Percentiles rank a stretch among this genome's conserved stretches.
phyloP scores from a whole-genome alignment of 1,139 yeast species.

The Saccharomyces uvarum region DNA sequence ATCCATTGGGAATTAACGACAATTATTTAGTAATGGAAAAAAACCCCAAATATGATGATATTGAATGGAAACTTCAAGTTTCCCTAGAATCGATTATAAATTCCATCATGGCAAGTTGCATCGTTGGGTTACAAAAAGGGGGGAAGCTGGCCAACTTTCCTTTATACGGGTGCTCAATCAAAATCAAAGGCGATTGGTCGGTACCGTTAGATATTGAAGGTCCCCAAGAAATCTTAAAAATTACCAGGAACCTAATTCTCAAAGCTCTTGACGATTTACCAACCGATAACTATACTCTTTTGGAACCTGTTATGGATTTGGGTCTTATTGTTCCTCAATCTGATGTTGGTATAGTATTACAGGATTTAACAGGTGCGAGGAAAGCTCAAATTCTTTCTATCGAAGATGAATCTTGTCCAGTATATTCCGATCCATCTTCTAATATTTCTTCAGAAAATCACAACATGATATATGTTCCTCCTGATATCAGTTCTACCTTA shows the following conservation, averaged over 20 bases:
- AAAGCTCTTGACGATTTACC: conserved; percentile 9
- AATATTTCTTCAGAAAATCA: conserved; percentile 22
- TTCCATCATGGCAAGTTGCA: conserved; percentile 49
- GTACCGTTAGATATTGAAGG: conserved; percentile 24
- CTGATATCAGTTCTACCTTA: conserved; percentile 39
- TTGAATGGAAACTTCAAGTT: conserved; percentile 43
- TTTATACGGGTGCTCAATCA: conserved; percentile 25
- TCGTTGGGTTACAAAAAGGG: conserved; percentile 70
- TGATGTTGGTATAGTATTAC: conserved; percentile 75
- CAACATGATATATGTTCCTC: conserved; percentile 49
- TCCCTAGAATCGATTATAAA: conserved; percentile 47
- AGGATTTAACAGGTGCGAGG: conserved; percentile 64
- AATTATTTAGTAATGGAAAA: conserved; percentile 31
- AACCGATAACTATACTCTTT: conserved; percentile 39
- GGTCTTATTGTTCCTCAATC: conserved; percentile 61
- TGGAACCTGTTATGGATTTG: conserved; percentile 86
- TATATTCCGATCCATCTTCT: neutral
- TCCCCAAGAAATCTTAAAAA: conserved; percentile 19
- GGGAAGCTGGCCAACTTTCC: conserved; percentile 48
- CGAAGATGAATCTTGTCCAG: conserved; percentile 41
- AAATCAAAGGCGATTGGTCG: conserved; percentile 23
- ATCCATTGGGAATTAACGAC: conserved; percentile 35
- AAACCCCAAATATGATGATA: conserved; percentile 25
- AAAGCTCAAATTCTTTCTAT: conserved; percentile 62
- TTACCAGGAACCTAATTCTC: conserved; percentile 18